Evolutionary conservation across 495 filamentous ascomycete genomes (phyloP), one percentile per base, ranked within the genome.

Genomic region (Umbilicaria muhlenbergii): DNA sequence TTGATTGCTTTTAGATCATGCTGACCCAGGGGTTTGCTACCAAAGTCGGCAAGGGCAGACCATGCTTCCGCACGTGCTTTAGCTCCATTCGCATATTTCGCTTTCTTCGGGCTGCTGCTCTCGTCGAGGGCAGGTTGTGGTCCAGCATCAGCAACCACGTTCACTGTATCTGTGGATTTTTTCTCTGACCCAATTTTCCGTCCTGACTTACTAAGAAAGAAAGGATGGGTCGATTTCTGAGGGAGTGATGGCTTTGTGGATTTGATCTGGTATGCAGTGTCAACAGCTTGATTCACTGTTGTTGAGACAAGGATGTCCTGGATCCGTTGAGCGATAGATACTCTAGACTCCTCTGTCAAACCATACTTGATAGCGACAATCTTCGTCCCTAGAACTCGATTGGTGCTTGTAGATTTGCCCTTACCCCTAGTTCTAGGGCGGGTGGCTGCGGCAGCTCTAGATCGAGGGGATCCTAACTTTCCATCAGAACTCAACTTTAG

Each of bases 181-280:
- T 28, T 3, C 8, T 28, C 24, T 6, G 24, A 28, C 6, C 24
- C 24, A 3, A 10, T 7, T 28, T 28, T 28, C 24, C 24, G 24
- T 28, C 24, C 24, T 28, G 24, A 7, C 8, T 28, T 28, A 5
- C 66, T 68, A 5, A 68, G 41, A 53, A 94, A 94, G 53, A 94
- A 93, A 0, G 87, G 87, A 62, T 93, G 87, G 0, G 81, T 80
- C 2, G 72, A 46, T 53, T 83, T 92, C 17, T 60, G 42, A 28
- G 73, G 6, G 4, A 28, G 24, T 28, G 24, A 10, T 28, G 24
- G 59, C 28, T 58, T 60, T 12, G 43, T 46, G 19, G 61, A 52
- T 43, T 59, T 38, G 34, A 39, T 43, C 34, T 36, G 50, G 36
- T 12, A 49, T 31, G 44, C 43, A 4, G 39, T 44, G 40, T 37